Evolutionary conservation across 345 rosid species (phyloP).

Genomic region (Hibiscus trionum): DNA sequence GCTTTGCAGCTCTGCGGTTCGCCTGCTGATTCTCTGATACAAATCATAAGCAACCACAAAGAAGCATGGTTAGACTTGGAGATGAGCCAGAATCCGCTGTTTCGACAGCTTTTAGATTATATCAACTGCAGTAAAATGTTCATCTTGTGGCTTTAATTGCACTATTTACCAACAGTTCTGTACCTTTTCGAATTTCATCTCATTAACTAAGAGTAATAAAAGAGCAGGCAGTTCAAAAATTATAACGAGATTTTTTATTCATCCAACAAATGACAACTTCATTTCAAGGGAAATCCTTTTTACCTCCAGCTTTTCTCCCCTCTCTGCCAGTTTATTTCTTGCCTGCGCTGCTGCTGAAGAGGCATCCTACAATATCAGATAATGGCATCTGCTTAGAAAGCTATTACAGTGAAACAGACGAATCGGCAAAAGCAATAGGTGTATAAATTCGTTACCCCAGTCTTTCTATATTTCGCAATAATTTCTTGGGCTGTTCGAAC

Average conservation of each 20-base stretch:
- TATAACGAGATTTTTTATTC: neutral
- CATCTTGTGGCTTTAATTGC: neutral
- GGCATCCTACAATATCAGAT: slow-evolving; percentile 30
- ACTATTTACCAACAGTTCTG: neutral
- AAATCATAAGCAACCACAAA: neutral
- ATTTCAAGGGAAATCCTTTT: neutral
- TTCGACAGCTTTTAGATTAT: neutral
- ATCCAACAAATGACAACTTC: neutral
- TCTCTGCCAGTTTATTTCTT: slow-evolving; percentile 35
- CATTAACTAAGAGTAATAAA: neutral
- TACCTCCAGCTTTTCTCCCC: slow-evolving; percentile 46
- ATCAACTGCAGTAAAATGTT: neutral
- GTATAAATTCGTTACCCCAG: slow-evolving; percentile 27
- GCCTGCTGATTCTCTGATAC: slow-evolving; percentile 41
- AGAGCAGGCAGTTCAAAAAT: neutral
- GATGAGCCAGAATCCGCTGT: neutral
- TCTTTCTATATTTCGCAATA: slow-evolving; percentile 42
- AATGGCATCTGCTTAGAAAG: slow-evolving; percentile 2
- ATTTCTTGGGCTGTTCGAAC: slow-evolving; percentile 41
- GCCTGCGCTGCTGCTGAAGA: slow-evolving; percentile 42
- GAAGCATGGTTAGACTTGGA: neutral
- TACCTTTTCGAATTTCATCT: neutral
- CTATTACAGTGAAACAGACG: neutral
- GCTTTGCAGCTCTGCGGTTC: slow-evolving; percentile 48
- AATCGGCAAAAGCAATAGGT: neutral